These are phyloP conservation scores for Ammopiptanthus mongolicus DNA, from an alignment of 306 rosid genomes.

Conservation along the genomic window DNA sequence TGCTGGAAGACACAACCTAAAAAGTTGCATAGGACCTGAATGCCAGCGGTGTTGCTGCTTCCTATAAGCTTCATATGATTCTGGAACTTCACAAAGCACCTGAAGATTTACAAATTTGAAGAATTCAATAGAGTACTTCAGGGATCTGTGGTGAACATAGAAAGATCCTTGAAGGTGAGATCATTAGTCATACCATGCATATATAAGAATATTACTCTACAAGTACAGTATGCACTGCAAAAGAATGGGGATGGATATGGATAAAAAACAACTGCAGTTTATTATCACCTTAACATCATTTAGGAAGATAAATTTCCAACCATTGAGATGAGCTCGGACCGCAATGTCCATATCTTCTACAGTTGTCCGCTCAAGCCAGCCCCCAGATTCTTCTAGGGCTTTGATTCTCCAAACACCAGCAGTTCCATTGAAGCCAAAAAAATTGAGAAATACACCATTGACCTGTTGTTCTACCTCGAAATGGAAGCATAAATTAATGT, in stretches of 20 bases:
- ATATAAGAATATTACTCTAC: neutral
- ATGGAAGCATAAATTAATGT: constrained; percentile 90
- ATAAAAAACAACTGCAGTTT: neutral
- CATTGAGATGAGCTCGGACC: constrained; percentile 90
- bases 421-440: constrained; percentile 97
- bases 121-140: neutral
- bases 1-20: constrained; percentile 84
- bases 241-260: constrained; percentile 10
- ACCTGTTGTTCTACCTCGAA: constrained; percentile 99
- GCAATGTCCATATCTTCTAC: constrained; percentile 99
- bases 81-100: constrained; percentile 95
- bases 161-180: neutral
- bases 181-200: neutral
- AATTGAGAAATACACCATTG: constrained; percentile 80
- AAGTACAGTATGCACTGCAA: neutral
- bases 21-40: constrained; percentile 98
- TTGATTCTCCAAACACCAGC: constrained; percentile 98
- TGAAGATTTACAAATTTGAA: constrained; percentile 26
- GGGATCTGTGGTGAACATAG: neutral
- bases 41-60: constrained; percentile 99
- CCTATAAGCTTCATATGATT: constrained; percentile 92
- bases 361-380: constrained; percentile 94
- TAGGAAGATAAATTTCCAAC: constrained; percentile 91
- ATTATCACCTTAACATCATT: constrained; percentile 86
- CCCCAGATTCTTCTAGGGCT: constrained; percentile 92